Conservation (phyloP, 768 basidiomycete genomes). For the Xerocomellus dryophilus region DNA sequence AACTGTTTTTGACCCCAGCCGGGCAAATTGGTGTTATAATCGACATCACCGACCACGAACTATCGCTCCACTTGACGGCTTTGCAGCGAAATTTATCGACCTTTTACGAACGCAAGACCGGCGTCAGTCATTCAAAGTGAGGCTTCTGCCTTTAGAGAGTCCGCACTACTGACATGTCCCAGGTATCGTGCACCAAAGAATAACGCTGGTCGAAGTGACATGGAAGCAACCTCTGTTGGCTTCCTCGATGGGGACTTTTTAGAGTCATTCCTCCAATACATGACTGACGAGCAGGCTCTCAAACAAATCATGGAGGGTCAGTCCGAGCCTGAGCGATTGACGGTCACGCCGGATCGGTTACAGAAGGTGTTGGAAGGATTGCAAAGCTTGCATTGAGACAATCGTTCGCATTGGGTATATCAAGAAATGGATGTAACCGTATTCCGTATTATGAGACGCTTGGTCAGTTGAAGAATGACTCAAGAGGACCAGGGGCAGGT, state of each 20-base stretch:
- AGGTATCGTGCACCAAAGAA: constrained; percentile 74
- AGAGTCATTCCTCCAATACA: constrained; percentile 56
- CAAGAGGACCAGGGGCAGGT: too few species aligned
- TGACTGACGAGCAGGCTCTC: constrained; percentile 39
- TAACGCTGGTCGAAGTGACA: constrained; percentile 53
- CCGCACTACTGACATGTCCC: background rate
- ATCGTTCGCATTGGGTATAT: constrained; percentile 9
- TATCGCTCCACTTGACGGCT: constrained; percentile 56
- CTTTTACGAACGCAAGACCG: constrained; percentile 51
- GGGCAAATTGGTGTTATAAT: constrained; percentile 76
- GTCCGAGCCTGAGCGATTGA: constrained; percentile 57
- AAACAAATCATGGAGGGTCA: constrained; percentile 54
- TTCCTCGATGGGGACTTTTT: constrained; percentile 90
- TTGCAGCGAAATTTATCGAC: constrained; percentile 74
- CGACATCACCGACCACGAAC: constrained; percentile 51
- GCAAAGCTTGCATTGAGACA: background rate
- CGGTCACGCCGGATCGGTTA: constrained; percentile 36
- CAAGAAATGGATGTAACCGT: constrained; percentile 20
- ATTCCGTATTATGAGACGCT: constrained; percentile 1
- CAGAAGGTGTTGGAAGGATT: constrained; percentile 23
- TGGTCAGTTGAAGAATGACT: constrained; percentile 3
- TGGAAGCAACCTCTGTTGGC: constrained; percentile 55
- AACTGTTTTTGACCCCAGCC: constrained; percentile 73
- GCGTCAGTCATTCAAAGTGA: constrained; percentile 60
- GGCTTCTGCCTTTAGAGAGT: constrained; percentile 9